Percentiles rank a stretch among this genome's conserved stretches.
Evolutionary conservation across 108 stramenopile species (phyloP).

Genomic region (Skeletonema costatum): DNA sequence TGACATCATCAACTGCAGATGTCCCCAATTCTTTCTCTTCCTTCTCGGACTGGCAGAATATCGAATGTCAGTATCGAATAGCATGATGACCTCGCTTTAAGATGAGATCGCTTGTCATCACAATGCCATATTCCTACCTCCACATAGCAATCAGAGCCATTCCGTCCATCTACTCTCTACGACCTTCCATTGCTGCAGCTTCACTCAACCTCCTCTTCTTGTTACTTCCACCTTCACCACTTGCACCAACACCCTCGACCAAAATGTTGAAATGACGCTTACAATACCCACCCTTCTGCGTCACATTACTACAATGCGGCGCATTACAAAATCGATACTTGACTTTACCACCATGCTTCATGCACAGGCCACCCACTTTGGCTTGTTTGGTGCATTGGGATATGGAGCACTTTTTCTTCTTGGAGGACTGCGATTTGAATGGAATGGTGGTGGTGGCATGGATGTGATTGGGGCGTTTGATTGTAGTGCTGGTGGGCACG

Average conservation of each 20-base stretch:
- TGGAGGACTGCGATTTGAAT: neutral
- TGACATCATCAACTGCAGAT: too few relatives aligned
- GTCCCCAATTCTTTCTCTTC: too few relatives aligned
- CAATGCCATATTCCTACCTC: too few relatives aligned
- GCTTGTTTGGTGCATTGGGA: neutral
- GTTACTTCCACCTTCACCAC: too few relatives aligned
- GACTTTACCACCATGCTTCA: neutral
- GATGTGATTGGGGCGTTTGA: neutral
- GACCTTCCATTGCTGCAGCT: too few relatives aligned
- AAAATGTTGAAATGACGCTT: neutral
- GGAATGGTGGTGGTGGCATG: neutral
- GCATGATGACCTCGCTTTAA: too few relatives aligned
- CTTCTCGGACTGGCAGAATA: too few relatives aligned
- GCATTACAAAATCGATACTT: neutral
- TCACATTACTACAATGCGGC: neutral
- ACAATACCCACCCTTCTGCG: neutral
- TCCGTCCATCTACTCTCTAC: too few relatives aligned
- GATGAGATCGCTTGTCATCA: too few relatives aligned
- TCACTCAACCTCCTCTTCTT: too few relatives aligned
- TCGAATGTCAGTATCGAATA: too few relatives aligned
- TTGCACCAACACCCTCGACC: neutral
- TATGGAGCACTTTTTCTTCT: neutral
- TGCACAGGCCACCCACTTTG: neutral
- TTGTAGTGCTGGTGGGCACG: neutral
- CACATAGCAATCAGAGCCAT: too few relatives aligned